Conservation (phyloP, 1,139 yeast genomes). For the Blastobotrys proliferans region DNA sequence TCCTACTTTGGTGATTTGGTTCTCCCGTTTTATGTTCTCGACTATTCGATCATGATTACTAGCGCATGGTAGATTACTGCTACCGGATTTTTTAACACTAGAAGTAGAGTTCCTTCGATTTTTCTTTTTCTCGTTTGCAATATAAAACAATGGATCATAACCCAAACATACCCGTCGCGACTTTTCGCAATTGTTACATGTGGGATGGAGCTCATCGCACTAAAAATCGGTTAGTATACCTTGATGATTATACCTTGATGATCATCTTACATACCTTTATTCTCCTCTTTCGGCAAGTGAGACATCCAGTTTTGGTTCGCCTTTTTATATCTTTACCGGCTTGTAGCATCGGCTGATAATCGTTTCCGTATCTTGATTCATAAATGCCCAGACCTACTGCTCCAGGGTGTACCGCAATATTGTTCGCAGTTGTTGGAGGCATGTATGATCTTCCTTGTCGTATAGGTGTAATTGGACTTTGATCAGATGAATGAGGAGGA, state of each 20-base stretch:
- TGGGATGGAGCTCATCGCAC: constrained; percentile 74
- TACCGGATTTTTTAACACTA: not conserved
- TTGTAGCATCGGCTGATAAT: constrained; percentile 20
- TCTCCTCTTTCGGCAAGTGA: constrained; percentile 67
- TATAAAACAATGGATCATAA: constrained; percentile 43
- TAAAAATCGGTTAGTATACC: not conserved
- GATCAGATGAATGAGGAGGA: too few species aligned
- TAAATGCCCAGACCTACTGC: constrained; percentile 14
- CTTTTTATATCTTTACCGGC: constrained; percentile 32
- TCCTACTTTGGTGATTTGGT: constrained; percentile 5
- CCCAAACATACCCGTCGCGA: constrained; percentile 67
- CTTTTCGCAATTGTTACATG: constrained; percentile 69
- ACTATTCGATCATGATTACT: not conserved
- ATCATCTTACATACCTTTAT: constrained; percentile 33
- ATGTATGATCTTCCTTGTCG: too few species aligned
- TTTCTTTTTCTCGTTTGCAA: constrained; percentile 21
- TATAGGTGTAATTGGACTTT: too few species aligned
- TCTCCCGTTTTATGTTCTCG: not conserved
- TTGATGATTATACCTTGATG: not conserved
- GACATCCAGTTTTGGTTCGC: constrained; percentile 69
- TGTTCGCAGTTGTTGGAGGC: constrained; percentile 5
- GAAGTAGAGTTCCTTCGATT: not conserved
- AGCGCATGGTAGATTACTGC: not conserved
- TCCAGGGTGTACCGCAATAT: constrained; percentile 2
- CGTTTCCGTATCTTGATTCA: constrained; percentile 2